Evolutionary conservation across 2,329 filamentous ascomycete species (phyloP).

Genomic region (Paecilomyces dactylethromorphus): DNA sequence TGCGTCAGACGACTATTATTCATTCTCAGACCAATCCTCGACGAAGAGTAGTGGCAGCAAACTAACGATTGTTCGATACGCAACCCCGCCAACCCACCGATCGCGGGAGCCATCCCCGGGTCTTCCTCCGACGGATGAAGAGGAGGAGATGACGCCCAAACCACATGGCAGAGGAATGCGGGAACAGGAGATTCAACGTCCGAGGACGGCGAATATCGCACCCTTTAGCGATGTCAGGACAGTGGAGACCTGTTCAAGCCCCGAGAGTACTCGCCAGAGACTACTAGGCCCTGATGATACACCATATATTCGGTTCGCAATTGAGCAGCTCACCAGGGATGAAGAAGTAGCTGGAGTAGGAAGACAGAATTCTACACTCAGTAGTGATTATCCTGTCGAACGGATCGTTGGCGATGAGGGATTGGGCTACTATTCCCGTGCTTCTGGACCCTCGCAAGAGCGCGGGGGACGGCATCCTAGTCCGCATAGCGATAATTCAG

Average conservation of each 20-base stretch:
- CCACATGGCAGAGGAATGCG: neutral
- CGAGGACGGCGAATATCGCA: conserved; percentile 8
- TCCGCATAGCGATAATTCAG: conserved; percentile 12
- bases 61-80: conserved; percentile 35
- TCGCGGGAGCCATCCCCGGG: conserved; percentile 22
- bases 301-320: conserved; percentile 82
- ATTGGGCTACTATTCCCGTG: conserved; percentile 33
- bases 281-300: conserved; percentile 79
- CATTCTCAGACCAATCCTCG: conserved; percentile 36
- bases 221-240: conserved; percentile 16
- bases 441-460: conserved; percentile 24
- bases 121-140: conserved; percentile 1
- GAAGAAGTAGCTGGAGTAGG: conserved; percentile 55
- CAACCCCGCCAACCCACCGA: conserved; percentile 36
- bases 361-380: conserved; percentile 41
- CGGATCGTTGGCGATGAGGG: conserved; percentile 43
- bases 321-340: conserved; percentile 76
- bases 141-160: conserved; percentile 11
- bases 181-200: neutral
- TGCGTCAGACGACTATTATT: conserved; percentile 45
- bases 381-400: conserved; percentile 45
- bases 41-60: conserved; percentile 19
- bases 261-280: conserved; percentile 46
- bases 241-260: conserved; percentile 13
- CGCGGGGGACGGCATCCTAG: conserved; percentile 27